These are phyloP conservation scores for Naganishia sp. DNA, from an alignment of 1,284 basidiomycete genomes.

Conservation along the genomic window DNA sequence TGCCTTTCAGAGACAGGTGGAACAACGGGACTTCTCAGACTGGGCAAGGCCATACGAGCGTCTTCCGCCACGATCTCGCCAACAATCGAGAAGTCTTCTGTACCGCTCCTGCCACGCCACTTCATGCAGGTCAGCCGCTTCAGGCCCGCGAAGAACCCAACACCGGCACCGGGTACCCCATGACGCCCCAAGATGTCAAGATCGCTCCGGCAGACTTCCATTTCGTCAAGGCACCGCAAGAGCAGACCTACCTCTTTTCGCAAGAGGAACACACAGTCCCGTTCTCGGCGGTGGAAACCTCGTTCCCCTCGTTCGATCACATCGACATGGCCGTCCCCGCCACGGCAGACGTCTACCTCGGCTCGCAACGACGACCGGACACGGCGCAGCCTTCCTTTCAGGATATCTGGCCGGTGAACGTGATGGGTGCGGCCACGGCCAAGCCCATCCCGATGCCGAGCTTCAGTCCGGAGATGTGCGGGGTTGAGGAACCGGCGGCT, in stretches of 20 bases:
- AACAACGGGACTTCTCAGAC: conserved; percentile 4
- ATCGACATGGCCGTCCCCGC: conserved; percentile 11
- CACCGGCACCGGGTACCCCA: conserved; percentile 8
- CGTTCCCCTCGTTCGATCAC: conserved; percentile 12
- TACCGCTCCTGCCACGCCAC: conserved; percentile 15
- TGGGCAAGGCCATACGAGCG: no score
- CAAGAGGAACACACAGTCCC: conserved; percentile 9
- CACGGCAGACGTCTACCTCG: conserved; percentile 5
- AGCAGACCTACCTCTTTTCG: conserved; percentile 10
- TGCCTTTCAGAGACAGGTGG: conserved; percentile 15
- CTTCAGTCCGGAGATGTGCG: background rate
- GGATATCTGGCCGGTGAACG: conserved; percentile 23
- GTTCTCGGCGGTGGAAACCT: conserved; percentile 14
- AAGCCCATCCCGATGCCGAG: conserved; percentile 1
- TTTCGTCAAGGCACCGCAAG: background rate
- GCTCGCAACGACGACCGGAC: background rate
- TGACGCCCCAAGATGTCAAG: conserved; percentile 14
- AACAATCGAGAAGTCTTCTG: conserved; percentile 7
- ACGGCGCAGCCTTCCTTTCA: background rate
- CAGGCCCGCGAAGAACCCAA: background rate
- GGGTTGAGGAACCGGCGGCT: background rate
- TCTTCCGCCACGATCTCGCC: background rate
- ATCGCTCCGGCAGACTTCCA: background rate
- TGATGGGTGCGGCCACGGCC: conserved; percentile 3
- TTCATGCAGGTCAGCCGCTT: background rate